Conservation (phyloP, 805 yeast species). For the Saccharomycopsis sp. region DNA sequence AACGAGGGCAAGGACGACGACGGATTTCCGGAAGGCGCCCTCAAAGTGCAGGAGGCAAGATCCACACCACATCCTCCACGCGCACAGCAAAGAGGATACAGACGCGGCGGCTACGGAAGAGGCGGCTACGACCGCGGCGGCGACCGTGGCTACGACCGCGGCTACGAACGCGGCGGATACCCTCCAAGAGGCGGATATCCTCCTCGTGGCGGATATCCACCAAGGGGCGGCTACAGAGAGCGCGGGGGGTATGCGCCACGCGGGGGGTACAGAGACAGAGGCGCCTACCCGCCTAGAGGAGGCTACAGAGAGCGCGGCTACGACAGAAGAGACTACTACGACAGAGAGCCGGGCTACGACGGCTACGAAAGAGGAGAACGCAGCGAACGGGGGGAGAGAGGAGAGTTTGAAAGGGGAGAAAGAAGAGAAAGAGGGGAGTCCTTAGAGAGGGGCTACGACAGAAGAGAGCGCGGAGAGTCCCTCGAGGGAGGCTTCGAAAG, state of each 20-base stretch:
- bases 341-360: constrained; percentile 6
- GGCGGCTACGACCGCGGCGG: constrained; percentile 16
- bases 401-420: constrained; percentile 12
- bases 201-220: constrained; percentile 11
- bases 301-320: constrained; percentile 12
- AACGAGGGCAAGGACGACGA: constrained; percentile 4
- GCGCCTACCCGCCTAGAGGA: constrained; percentile 10
- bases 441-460: background rate
- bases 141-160: background rate
- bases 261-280: constrained; percentile 16
- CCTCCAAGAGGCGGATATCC: constrained; percentile 13
- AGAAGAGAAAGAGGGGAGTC: constrained; percentile 6
- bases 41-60: constrained; percentile 18
- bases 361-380: constrained; percentile 1
- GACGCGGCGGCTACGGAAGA: constrained; percentile 16
- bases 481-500: background rate
- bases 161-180: background rate
- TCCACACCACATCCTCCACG: constrained; percentile 20
- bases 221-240: constrained; percentile 3
- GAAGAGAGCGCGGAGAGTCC: constrained; percentile 1
- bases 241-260: constrained; percentile 1
- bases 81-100: constrained; percentile 8
- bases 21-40: constrained; percentile 18
- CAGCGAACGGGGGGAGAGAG: constrained; percentile 3
- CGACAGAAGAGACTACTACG: constrained; percentile 6